phyloP scores from a whole-genome alignment of 768 basidiomycete species.

The Boletus sp. region DNA sequence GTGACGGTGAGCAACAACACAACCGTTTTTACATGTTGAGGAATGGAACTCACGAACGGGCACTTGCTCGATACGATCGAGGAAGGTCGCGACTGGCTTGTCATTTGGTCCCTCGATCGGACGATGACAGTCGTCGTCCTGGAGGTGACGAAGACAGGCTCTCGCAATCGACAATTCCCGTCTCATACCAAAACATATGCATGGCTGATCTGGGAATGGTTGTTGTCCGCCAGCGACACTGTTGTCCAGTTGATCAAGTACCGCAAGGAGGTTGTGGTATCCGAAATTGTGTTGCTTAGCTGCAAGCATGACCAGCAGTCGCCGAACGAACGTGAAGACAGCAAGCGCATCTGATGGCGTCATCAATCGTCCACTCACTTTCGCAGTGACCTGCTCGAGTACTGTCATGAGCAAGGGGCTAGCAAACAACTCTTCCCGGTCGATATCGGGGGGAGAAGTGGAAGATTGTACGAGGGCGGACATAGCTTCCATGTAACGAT shows the following conservation, averaged over 20 bases:
- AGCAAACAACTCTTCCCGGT: slow-evolving; percentile 38
- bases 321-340: slow-evolving; percentile 60
- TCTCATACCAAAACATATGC: slow-evolving; percentile 38
- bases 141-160: slow-evolving; percentile 33
- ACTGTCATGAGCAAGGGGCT: slow-evolving; percentile 81
- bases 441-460: background rate
- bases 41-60: slow-evolving; percentile 42
- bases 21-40: background rate
- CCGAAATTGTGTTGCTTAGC: slow-evolving; percentile 48
- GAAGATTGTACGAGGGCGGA: slow-evolving; percentile 31
- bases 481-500: slow-evolving; percentile 79
- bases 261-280: slow-evolving; percentile 31
- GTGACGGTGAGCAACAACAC: background rate
- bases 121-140: slow-evolving; percentile 3
- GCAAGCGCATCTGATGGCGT: slow-evolving; percentile 61
- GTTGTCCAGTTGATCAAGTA: slow-evolving; percentile 37
- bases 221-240: slow-evolving; percentile 27
- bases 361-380: slow-evolving; percentile 52
- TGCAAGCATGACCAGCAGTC: slow-evolving; percentile 54
- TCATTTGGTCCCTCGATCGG: background rate
- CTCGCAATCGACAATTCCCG: slow-evolving; percentile 45
- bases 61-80: slow-evolving; percentile 41
- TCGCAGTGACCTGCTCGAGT: slow-evolving; percentile 73
- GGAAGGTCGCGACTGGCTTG: slow-evolving; percentile 38
- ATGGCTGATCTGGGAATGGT: slow-evolving; percentile 34